Evolutionary conservation across 768 basidiomycete species (phyloP).

Genomic region (Suillus bovinus): DNA sequence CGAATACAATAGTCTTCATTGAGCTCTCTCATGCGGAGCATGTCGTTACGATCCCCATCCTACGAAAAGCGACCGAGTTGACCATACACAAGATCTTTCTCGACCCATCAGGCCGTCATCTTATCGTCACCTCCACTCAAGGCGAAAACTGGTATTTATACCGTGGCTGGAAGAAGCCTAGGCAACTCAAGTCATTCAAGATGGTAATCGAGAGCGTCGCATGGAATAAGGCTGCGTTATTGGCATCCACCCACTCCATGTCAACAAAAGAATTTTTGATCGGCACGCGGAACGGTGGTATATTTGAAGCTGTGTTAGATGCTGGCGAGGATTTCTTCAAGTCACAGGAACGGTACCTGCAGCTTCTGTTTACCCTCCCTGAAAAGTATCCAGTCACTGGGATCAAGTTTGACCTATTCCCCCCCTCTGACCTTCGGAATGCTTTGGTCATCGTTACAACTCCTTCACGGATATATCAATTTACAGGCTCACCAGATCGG

Average conservation of each 20-base stretch:
- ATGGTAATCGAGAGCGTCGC: slow-evolving; percentile 89
- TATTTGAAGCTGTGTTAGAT: slow-evolving; percentile 89
- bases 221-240: slow-evolving; percentile 77
- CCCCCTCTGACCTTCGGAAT: slow-evolving; percentile 59
- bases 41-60: slow-evolving; percentile 77
- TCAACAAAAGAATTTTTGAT: slow-evolving; percentile 86
- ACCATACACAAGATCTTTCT: slow-evolving; percentile 82
- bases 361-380: slow-evolving; percentile 71
- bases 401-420: slow-evolving; percentile 76
- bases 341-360: slow-evolving; percentile 78
- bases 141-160: slow-evolving; percentile 96
- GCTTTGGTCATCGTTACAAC: slow-evolving; percentile 83
- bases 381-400: slow-evolving; percentile 86
- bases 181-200: slow-evolving; percentile 76
- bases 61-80: slow-evolving; percentile 74
- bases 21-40: slow-evolving; percentile 88
- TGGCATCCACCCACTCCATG: slow-evolving; percentile 64
- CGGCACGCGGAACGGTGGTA: slow-evolving; percentile 79
- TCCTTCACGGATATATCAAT: slow-evolving; percentile 87
- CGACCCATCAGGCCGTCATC: slow-evolving; percentile 91
- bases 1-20: slow-evolving; percentile 82
- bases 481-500: slow-evolving; percentile 67
- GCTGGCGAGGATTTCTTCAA: slow-evolving; percentile 93
- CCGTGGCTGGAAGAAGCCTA: slow-evolving; percentile 78
- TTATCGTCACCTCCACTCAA: slow-evolving; percentile 80